Base-by-base conservation (phyloP, 129 eudicot species). In the Ambrosia trifida region DNA sequence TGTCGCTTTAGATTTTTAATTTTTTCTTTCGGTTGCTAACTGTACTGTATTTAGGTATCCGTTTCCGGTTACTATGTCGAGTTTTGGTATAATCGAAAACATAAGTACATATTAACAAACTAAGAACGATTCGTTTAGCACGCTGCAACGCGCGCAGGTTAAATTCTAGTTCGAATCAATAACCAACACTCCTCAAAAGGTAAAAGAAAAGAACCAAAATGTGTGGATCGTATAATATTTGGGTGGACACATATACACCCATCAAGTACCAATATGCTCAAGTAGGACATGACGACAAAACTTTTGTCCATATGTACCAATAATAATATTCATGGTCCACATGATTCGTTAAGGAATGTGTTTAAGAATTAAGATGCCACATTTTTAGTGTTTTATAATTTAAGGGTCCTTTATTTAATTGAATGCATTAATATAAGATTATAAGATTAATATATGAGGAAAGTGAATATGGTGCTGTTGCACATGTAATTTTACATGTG, bases 261-360 rank as follows among this genome's bases (percentile, higher is more conserved):
- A 63, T 66, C 56, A 51, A n/a, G 45, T 20, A 52, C 53, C 56
- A 64, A 76, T 11, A 38, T 68, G 74, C 30, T 69, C 57, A 61
- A 47, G 56, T 46, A 30, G 73, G 33, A 69, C 54, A 47, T 77
- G 43, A 77, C 81, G 7, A 74, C 65, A 70, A 16, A 32, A 52
- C 7, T 24, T 70, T 69, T 69, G 81, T 77, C 76, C 76, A 62
- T 43, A 30, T 59, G 65, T 59, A 59, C 65, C 43, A 59, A 59
- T 31, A 59, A 59, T 31, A 59, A 31, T 57, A 57, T 59, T 59
- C 19, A 6, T 59, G 65, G 18, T 10, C 65, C 65, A 59, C 43
- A 31, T 59, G 65, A 59, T 59, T 30, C 33, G 43, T 59, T 59
- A 59, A 38, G 43, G 43, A 38, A 40, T 40, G 44, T 40, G 44